Conservation (phyloP, 257 asterid species). For the Solanum bulbocastanum region DNA sequence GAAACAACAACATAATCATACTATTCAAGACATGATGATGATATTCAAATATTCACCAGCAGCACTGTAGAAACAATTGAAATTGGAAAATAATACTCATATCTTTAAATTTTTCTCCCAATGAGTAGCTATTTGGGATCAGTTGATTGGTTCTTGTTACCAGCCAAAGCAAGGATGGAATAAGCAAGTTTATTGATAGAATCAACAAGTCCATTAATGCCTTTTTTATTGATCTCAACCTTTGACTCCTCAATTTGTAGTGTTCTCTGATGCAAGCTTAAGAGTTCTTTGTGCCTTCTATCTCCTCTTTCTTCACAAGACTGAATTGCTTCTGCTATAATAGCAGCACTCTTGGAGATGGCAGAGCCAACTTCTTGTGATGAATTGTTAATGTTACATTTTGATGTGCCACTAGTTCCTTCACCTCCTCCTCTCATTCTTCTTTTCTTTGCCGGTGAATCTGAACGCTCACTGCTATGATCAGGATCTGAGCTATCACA, state of each 20-base stretch:
- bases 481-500: conserved; percentile 3
- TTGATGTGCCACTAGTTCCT: conserved; percentile 7
- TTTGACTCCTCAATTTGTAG: conserved; percentile 69
- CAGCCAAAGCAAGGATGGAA: conserved; percentile 66
- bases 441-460: conserved; percentile 2
- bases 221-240: conserved; percentile 66
- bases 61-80: not conserved
- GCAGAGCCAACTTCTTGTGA: conserved; percentile 53
- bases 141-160: conserved; percentile 21
- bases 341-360: conserved; percentile 48
- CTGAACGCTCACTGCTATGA: not conserved
- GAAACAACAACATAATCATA: not conserved
- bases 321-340: conserved; percentile 63
- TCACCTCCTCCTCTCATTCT: conserved; percentile 1
- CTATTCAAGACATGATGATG: not conserved
- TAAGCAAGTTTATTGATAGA: conserved; percentile 77
- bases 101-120: not conserved
- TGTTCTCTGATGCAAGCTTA: conserved; percentile 64
- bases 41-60: not conserved
- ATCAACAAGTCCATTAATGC: conserved; percentile 66
- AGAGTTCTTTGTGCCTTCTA: conserved; percentile 53
- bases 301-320: conserved; percentile 66
- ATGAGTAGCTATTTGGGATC: conserved; percentile 3
- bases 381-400: not conserved
- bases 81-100: not conserved